Percentiles rank a stretch among this genome's conserved stretches.
Evolutionary conservation across 805 yeast genomes (phyloP).

Genomic region (Lipomyces chichibuensis): DNA sequence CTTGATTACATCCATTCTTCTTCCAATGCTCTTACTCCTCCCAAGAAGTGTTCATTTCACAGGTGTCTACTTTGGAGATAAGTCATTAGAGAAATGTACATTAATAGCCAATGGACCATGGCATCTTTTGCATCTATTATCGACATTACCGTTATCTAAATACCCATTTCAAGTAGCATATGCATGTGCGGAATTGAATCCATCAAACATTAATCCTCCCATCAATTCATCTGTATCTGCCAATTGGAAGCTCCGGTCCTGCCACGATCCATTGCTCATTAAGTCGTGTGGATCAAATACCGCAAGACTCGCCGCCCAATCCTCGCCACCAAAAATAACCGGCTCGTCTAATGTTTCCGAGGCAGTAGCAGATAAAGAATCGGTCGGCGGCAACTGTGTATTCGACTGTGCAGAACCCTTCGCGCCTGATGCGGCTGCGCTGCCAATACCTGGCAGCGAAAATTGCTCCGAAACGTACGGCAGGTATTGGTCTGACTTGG

Average conservation of each 20-base stretch:
- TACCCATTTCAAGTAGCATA: background rate
- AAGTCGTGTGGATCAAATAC: slow-evolving; percentile 16
- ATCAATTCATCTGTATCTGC: background rate
- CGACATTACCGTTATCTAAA: too few relatives aligned
- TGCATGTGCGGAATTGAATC: slow-evolving; percentile 18
- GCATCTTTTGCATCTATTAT: too few relatives aligned
- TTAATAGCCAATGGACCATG: too few relatives aligned
- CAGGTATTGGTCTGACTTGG: background rate
- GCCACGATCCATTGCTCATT: slow-evolving; percentile 15
- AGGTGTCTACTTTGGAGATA: too few relatives aligned
- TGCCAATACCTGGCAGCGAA: background rate
- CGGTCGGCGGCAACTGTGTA: background rate
- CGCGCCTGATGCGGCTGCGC: background rate
- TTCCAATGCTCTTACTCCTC: too few relatives aligned
- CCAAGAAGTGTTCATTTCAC: too few relatives aligned
- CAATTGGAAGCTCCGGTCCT: slow-evolving; percentile 1
- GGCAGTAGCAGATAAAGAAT: background rate
- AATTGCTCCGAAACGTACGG: background rate
- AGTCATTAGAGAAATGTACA: too few relatives aligned
- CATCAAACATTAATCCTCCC: slow-evolving; percentile 8
- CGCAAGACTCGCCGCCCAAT: slow-evolving; percentile 12
- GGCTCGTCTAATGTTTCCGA: background rate
- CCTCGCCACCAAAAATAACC: slow-evolving; percentile 10
- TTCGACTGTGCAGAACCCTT: background rate
- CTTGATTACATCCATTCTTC: too few relatives aligned